A percentile compares a stretch with the other conserved stretches of the same genome.
Conservation (phyloP, 106 monocot genomes). For the Allium sativum region DNA sequence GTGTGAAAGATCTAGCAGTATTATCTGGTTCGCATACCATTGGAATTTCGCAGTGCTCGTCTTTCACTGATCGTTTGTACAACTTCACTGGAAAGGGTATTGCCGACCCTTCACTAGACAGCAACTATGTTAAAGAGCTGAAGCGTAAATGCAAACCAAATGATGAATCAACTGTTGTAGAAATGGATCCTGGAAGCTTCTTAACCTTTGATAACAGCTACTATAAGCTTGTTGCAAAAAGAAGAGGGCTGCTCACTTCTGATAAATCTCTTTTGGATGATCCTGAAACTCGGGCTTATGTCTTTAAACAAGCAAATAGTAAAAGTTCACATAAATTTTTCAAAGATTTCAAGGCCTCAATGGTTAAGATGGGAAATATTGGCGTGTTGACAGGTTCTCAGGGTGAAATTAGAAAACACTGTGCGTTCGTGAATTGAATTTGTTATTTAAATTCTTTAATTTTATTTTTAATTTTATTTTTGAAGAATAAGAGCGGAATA, state of each 20-base stretch:
- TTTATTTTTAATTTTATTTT: too few relatives aligned
- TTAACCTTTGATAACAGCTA: slow-evolving; percentile 31
- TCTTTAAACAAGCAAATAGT: background rate
- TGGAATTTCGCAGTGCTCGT: slow-evolving; percentile 29
- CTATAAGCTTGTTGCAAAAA: slow-evolving; percentile 26
- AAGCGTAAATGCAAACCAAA: slow-evolving; percentile 31
- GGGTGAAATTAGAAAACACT: slow-evolving; percentile 26
- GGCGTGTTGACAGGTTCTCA: slow-evolving; percentile 27
- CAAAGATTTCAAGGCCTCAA: slow-evolving; percentile 28
- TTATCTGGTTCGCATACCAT: slow-evolving; percentile 37
- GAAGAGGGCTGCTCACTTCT: slow-evolving; percentile 24
- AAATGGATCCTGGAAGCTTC: slow-evolving; percentile 54
- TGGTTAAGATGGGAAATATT: slow-evolving; percentile 35
- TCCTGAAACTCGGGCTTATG: slow-evolving; percentile 15
- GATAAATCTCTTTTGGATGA: slow-evolving; percentile 29
- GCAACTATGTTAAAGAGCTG: slow-evolving; percentile 13
- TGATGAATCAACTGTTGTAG: slow-evolving; percentile 27
- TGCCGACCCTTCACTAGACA: slow-evolving; percentile 35
- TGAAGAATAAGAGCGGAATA: too few relatives aligned
- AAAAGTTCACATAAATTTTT: slow-evolving; percentile 6
- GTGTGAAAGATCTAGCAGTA: slow-evolving; percentile 7
- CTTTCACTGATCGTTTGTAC: slow-evolving; percentile 26
- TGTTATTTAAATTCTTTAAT: too few relatives aligned
- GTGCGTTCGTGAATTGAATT: slow-evolving; percentile 18
- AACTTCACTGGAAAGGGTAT: slow-evolving; percentile 40